Evolutionary conservation across 176 grass and related monocot genomes (phyloP).

Genomic region (Raddia distichophylla): DNA sequence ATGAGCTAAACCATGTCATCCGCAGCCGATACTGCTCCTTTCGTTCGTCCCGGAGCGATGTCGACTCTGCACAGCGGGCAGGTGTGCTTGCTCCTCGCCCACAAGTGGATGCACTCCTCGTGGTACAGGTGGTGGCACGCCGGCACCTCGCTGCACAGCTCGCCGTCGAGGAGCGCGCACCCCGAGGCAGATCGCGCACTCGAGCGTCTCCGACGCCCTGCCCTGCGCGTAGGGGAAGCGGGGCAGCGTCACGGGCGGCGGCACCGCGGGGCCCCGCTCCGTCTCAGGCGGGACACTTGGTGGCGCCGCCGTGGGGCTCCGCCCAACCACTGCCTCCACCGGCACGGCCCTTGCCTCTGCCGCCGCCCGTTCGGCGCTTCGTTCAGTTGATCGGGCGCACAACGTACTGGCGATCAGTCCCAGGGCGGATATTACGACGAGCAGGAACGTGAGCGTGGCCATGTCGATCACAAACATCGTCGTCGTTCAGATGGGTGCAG

Average conservation of each 20-base stretch:
- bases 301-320: too few species aligned
- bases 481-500: neutral
- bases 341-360: too few species aligned
- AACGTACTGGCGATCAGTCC: too few species aligned
- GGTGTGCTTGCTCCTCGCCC: slow-evolving; percentile 27
- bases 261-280: neutral
- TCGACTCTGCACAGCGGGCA: slow-evolving; percentile 49
- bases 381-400: too few species aligned
- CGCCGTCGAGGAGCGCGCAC: slow-evolving; percentile 30
- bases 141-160: slow-evolving; percentile 44
- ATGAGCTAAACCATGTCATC: slow-evolving; percentile 36
- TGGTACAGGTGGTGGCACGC: slow-evolving; percentile 59
- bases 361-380: too few species aligned
- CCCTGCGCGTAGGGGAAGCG: slow-evolving; percentile 16
- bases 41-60: neutral
- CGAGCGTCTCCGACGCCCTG: neutral
- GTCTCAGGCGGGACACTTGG: too few species aligned
- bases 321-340: too few species aligned
- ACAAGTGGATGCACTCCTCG: slow-evolving; percentile 38
- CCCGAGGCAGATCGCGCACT: slow-evolving; percentile 54
- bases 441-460: too few species aligned
- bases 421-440: too few species aligned
- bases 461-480: too few species aligned
- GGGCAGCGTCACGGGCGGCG: neutral
- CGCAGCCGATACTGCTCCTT: neutral